Percentiles rank a stretch among this genome's conserved stretches.
Evolutionary conservation across 2,329 filamentous ascomycete genomes (phyloP).

Genomic region (Fusarium sp.): DNA sequence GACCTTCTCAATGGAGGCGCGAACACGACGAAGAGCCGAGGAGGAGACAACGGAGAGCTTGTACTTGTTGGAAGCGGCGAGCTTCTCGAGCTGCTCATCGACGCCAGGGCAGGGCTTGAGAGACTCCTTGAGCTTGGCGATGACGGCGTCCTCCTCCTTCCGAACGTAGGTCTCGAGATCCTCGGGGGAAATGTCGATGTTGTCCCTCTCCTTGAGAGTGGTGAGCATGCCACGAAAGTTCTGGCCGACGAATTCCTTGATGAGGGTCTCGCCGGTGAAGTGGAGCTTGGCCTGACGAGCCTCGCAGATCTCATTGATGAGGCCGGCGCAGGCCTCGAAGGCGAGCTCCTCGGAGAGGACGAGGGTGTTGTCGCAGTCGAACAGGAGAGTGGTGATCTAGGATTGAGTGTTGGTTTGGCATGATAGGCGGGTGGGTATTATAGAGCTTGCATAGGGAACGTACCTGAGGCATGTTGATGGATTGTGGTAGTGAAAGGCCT

Average conservation of each 20-base stretch:
- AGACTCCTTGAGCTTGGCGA: slow-evolving; percentile 76
- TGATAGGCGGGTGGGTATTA: not conserved
- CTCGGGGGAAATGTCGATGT: slow-evolving; percentile 72
- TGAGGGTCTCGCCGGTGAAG: slow-evolving; percentile 82
- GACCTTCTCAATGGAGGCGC: slow-evolving; percentile 81
- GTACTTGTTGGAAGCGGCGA: slow-evolving; percentile 70
- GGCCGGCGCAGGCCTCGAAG: slow-evolving; percentile 88
- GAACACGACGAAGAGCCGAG: slow-evolving; percentile 79
- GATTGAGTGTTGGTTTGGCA: slow-evolving; percentile 4
- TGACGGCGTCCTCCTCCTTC: slow-evolving; percentile 83
- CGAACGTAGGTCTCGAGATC: slow-evolving; percentile 79
- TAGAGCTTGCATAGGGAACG: slow-evolving; percentile 9
- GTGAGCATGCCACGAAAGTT: slow-evolving; percentile 94
- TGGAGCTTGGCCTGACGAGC: slow-evolving; percentile 68
- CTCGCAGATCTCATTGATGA: slow-evolving; percentile 85
- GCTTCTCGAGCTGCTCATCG: slow-evolving; percentile 71
- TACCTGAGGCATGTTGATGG: slow-evolving; percentile 50
- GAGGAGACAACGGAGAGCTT: slow-evolving; percentile 82
- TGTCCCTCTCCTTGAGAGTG: slow-evolving; percentile 77
- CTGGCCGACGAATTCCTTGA: slow-evolving; percentile 88
- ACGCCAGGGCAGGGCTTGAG: slow-evolving; percentile 75
- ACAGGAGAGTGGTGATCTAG: slow-evolving; percentile 73
- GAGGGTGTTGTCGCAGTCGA: slow-evolving; percentile 90
- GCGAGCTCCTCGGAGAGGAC: slow-evolving; percentile 90
- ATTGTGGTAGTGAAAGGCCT: slow-evolving; percentile 4